phyloP scores from a whole-genome alignment of 805 yeast species.

The Metahyphopichia silvanorum region DNA sequence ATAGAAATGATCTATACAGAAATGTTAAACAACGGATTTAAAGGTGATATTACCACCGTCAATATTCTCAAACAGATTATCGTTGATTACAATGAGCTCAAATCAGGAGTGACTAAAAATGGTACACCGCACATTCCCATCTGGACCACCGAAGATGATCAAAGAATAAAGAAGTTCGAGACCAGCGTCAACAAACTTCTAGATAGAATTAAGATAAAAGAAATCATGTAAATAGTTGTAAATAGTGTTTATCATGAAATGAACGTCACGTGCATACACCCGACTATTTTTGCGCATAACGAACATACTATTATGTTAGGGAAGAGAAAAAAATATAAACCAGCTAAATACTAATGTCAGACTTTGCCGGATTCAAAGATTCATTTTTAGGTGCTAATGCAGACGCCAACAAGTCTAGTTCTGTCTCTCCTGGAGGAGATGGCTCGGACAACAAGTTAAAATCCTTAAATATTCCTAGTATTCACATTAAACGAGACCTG shows the following conservation, averaged over 20 bases:
- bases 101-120: conserved; percentile 24
- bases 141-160: conserved; percentile 37
- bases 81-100: conserved; percentile 30
- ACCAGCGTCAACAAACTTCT: conserved; percentile 5
- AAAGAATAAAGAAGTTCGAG: conserved; percentile 22
- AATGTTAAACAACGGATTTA: conserved; percentile 40
- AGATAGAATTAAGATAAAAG: neutral
- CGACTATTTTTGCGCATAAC: neutral
- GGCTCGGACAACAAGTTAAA: conserved; percentile 6
- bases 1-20: conserved; percentile 33
- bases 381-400: conserved; percentile 10
- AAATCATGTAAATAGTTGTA: conserved; percentile 3
- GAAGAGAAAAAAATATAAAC: neutral
- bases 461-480: conserved; percentile 20
- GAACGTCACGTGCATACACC: neutral
- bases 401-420: conserved; percentile 8
- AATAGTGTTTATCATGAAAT: neutral
- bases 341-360: conserved; percentile 7
- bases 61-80: conserved; percentile 32
- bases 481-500: conserved; percentile 25
- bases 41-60: conserved; percentile 34
- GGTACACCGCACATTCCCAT: conserved; percentile 22
- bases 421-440: conserved; percentile 10
- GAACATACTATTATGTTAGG: neutral
- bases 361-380: conserved; percentile 16